These are phyloP conservation scores for Alternaria novae-zelandiae DNA, from an alignment of 2,329 filamentous ascomycete species.

Conservation along the genomic window DNA sequence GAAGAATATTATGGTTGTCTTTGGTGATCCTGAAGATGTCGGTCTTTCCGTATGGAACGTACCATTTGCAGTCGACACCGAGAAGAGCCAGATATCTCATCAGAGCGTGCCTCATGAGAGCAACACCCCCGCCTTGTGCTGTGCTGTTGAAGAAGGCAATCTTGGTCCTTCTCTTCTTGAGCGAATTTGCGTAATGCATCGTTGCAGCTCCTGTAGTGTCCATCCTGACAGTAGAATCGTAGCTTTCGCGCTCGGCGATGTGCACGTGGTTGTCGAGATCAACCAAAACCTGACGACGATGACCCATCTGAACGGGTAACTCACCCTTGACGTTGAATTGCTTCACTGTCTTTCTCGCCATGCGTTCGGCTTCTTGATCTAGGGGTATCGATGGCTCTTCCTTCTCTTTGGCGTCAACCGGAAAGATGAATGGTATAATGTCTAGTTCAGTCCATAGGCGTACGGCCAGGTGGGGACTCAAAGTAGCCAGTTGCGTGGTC, in stretches of 20 bases:
- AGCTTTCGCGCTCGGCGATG: conserved; percentile 64
- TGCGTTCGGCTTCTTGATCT: conserved; percentile 82
- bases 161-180: conserved; percentile 69
- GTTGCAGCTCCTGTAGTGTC: conserved; percentile 69
- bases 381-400: conserved; percentile 61
- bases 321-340: conserved; percentile 14
- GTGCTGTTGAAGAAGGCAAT: conserved; percentile 81
- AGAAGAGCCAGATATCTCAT: conserved; percentile 72
- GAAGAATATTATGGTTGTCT: conserved; percentile 86
- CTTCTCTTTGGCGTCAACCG: conserved; percentile 15
- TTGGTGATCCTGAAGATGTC: conserved; percentile 85
- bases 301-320: neutral
- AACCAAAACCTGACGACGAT: conserved; percentile 48
- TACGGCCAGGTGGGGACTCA: conserved; percentile 70
- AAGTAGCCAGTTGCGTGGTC: conserved; percentile 63
- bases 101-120: conserved; percentile 80
- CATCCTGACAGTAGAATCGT: conserved; percentile 64
- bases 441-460: conserved; percentile 79
- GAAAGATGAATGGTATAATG: conserved; percentile 72
- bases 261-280: conserved; percentile 70
- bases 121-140: conserved; percentile 82
- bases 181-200: conserved; percentile 66
- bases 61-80: conserved; percentile 75
- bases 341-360: conserved; percentile 78
- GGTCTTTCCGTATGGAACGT: conserved; percentile 76